phyloP scores from a whole-genome alignment of 306 rosid genomes.

The Corylus heterophylla region DNA sequence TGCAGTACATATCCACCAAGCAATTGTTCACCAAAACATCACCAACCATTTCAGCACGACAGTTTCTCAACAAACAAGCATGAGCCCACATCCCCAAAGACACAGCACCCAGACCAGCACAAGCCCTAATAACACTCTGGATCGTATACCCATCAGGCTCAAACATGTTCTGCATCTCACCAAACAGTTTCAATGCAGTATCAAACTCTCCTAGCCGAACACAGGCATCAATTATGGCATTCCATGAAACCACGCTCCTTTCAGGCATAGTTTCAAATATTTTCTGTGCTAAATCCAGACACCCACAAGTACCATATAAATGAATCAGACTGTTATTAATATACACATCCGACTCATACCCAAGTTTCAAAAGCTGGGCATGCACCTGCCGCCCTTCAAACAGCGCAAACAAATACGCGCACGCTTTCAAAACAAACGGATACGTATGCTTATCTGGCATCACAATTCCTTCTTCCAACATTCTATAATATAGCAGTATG shows the following conservation, averaged over 20 bases:
- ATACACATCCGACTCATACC: slow-evolving; percentile 57
- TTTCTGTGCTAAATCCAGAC: slow-evolving; percentile 53
- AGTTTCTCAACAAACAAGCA: slow-evolving; percentile 56
- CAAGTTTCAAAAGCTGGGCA: slow-evolving; percentile 57
- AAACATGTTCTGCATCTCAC: slow-evolving; percentile 53
- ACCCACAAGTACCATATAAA: slow-evolving; percentile 68
- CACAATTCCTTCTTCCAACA: slow-evolving; percentile 46
- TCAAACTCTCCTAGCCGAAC: slow-evolving; percentile 53
- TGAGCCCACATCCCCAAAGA: slow-evolving; percentile 84
- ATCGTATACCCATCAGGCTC: slow-evolving; percentile 76
- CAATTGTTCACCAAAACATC: slow-evolving; percentile 58
- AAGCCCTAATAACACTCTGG: slow-evolving; percentile 73
- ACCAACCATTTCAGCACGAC: slow-evolving; percentile 20
- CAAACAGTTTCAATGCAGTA: slow-evolving; percentile 50
- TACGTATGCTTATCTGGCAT: slow-evolving; percentile 62
- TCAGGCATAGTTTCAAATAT: slow-evolving; percentile 53
- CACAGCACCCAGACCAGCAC: slow-evolving; percentile 72
- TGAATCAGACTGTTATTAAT: slow-evolving; percentile 76
- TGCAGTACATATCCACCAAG: slow-evolving; percentile 81
- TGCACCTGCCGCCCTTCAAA: slow-evolving; percentile 76
- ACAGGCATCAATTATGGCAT: slow-evolving; percentile 65
- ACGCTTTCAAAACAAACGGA: slow-evolving; percentile 75
- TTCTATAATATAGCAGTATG: slow-evolving; percentile 42
- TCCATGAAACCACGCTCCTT: slow-evolving; percentile 76
- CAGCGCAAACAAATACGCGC: slow-evolving; percentile 58